A percentile compares a stretch with the other conserved stretches of the same genome.
phyloP scores from a whole-genome alignment of 2,329 filamentous ascomycete genomes.

The Alternaria triticimaculans region DNA sequence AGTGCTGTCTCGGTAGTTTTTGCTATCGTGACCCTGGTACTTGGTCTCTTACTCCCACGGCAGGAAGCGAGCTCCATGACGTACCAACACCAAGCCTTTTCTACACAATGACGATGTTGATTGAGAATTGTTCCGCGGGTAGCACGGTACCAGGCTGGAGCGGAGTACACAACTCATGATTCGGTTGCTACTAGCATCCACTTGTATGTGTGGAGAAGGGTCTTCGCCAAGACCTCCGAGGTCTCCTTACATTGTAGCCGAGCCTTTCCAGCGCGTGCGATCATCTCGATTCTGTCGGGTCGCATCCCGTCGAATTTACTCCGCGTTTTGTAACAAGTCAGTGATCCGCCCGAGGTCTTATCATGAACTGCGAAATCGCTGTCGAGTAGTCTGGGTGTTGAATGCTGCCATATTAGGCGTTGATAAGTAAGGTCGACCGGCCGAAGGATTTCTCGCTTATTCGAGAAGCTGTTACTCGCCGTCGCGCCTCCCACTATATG shows the following conservation, averaged over 20 bases:
- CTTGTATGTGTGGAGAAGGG: not conserved
- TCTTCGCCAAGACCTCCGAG: not conserved
- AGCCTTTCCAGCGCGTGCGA: not conserved
- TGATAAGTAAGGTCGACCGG: not conserved
- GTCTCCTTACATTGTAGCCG: not conserved
- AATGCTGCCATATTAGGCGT: not conserved
- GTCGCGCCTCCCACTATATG: no score
- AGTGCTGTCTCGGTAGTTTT: not conserved
- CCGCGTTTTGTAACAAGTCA: not conserved
- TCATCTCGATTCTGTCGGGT: not conserved
- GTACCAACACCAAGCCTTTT: not conserved
- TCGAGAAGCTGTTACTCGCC: not conserved
- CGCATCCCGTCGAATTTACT: not conserved
- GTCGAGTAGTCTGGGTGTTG: not conserved
- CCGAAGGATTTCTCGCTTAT: not conserved
- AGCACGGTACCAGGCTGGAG: not conserved
- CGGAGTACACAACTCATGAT: not conserved
- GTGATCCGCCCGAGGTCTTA: not conserved
- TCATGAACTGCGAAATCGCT: not conserved
- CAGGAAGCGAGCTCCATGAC: conserved; percentile 6
- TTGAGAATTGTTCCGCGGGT: not conserved
- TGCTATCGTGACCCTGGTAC: not conserved
- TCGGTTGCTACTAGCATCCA: not conserved
- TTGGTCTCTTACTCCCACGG: not conserved
- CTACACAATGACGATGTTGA: not conserved